Evolutionary conservation across 805 yeast species (phyloP).

Genomic region (Hyphopichia homilentoma): DNA sequence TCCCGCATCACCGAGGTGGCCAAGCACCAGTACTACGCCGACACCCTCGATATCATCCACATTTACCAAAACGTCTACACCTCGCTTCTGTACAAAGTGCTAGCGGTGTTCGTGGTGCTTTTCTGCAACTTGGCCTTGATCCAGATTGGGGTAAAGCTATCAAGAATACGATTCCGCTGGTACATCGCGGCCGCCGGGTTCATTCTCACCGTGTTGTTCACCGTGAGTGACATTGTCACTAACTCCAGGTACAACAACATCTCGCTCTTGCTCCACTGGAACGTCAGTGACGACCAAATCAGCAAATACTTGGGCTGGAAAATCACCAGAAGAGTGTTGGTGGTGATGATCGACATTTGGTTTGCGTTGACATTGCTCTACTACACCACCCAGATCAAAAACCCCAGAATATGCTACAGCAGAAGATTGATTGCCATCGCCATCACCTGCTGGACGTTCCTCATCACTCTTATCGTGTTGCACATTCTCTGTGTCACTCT

Average conservation of each 20-base stretch:
- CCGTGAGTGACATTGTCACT: conserved; percentile 12
- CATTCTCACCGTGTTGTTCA: conserved; percentile 20
- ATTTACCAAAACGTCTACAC: conserved; percentile 37
- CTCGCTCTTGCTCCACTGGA: too few species aligned
- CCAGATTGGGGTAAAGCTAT: conserved; percentile 44
- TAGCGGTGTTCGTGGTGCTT: conserved; percentile 38
- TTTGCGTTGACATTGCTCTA: conserved; percentile 30
- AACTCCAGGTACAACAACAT: conserved; percentile 7
- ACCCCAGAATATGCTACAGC: conserved; percentile 42
- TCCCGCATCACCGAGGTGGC: conserved; percentile 44
- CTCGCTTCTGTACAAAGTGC: conserved; percentile 32
- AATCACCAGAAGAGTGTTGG: conserved; percentile 26
- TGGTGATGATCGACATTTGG: conserved; percentile 24
- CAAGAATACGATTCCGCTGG: conserved; percentile 24
- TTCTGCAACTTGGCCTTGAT: conserved; percentile 53
- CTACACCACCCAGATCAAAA: conserved; percentile 36
- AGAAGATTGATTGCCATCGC: conserved; percentile 47
- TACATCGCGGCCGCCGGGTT: conserved; percentile 27
- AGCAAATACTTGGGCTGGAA: conserved; percentile 10
- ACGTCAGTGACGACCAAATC: background rate
- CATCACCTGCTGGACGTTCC: conserved; percentile 35
- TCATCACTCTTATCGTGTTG: conserved; percentile 35
- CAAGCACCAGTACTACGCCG: conserved; percentile 45
- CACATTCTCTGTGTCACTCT: conserved; percentile 21
- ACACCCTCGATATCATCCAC: conserved; percentile 50